Conservation (phyloP, 164 flowering plant species). For the Tinospora cordifolia region DNA sequence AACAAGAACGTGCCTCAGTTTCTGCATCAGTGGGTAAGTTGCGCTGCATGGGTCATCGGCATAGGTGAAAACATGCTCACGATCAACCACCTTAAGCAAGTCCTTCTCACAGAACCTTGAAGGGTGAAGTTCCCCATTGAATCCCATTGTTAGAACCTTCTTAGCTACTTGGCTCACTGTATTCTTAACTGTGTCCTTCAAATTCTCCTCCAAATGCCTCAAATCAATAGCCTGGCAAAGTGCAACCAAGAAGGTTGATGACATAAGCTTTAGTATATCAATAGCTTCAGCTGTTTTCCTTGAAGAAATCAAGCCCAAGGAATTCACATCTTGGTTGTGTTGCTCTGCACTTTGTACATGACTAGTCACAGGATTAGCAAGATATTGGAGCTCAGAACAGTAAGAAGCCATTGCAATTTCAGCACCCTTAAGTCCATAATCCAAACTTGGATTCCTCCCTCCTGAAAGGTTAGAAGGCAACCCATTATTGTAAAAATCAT, state of each 20-base stretch:
- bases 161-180: conserved; percentile 45
- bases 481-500: conserved; percentile 61
- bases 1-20: conserved; percentile 46
- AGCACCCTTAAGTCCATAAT: conserved; percentile 55
- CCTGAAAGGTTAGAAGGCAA: conserved; percentile 55
- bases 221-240: conserved; percentile 57
- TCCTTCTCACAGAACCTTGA: conserved; percentile 57
- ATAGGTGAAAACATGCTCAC: conserved; percentile 41
- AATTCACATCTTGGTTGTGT: conserved; percentile 66
- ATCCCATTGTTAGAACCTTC: conserved; percentile 36
- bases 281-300: conserved; percentile 54
- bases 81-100: conserved; percentile 46
- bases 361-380: conserved; percentile 60
- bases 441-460: conserved; percentile 64
- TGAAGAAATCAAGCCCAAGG: conserved; percentile 52
- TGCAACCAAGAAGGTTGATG: conserved; percentile 44
- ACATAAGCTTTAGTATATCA: conserved; percentile 55
- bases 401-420: conserved; percentile 60
- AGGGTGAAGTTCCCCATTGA: conserved; percentile 52
- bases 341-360: conserved; percentile 69
- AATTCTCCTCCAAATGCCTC: conserved; percentile 58
- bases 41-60: conserved; percentile 52
- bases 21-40: conserved; percentile 48
- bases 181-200: conserved; percentile 44
- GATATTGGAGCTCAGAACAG: conserved; percentile 56